A percentile compares a stretch with the other conserved stretches of the same genome.
These are phyloP conservation scores for Lecanosticta acicola DNA, from an alignment of 2,329 filamentous ascomycete genomes.

Conservation along the genomic window DNA sequence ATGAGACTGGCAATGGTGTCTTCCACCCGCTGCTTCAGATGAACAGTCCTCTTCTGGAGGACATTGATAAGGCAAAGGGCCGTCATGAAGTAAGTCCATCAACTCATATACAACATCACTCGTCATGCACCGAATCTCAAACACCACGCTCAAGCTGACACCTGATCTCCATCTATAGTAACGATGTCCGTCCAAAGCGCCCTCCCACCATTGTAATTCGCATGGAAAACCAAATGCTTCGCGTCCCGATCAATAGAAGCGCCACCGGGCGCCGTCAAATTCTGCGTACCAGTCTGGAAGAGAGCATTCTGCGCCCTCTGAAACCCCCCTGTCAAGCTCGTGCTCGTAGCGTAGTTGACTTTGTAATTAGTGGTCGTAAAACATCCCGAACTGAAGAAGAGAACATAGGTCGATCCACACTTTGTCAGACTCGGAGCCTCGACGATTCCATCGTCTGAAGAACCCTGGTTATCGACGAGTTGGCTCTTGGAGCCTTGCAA, in stretches of 20 bases:
- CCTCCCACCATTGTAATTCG: conserved; percentile 21
- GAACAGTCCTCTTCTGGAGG: no score
- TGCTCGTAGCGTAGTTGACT: conserved; percentile 31
- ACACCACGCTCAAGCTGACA: neutral
- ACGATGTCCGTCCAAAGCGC: conserved; percentile 23
- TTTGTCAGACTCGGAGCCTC: conserved; percentile 31
- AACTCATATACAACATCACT: no score
- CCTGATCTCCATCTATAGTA: conserved; percentile 3
- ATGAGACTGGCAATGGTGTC: no score
- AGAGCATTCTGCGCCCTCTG: conserved; percentile 23
- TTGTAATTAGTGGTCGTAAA: conserved; percentile 30
- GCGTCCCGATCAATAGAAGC: conserved; percentile 26
- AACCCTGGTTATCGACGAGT: conserved; percentile 29
- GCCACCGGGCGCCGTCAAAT: conserved; percentile 30
- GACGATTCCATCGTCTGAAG: conserved; percentile 29
- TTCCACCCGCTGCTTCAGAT: no score
- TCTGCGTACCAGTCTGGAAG: conserved; percentile 26
- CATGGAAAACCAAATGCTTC: conserved; percentile 31
- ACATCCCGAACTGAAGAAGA: conserved; percentile 34
- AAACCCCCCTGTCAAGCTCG: conserved; percentile 30
- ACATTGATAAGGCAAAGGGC: no score
- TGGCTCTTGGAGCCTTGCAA: conserved; percentile 22
- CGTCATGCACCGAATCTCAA: no score
- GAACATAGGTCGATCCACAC: conserved; percentile 28
- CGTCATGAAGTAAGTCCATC: no score